Evolutionary conservation across 176 grass and related monocot genomes (phyloP), one percentile per base, ranked within the genome.

Genomic region (Phragmites australis): DNA sequence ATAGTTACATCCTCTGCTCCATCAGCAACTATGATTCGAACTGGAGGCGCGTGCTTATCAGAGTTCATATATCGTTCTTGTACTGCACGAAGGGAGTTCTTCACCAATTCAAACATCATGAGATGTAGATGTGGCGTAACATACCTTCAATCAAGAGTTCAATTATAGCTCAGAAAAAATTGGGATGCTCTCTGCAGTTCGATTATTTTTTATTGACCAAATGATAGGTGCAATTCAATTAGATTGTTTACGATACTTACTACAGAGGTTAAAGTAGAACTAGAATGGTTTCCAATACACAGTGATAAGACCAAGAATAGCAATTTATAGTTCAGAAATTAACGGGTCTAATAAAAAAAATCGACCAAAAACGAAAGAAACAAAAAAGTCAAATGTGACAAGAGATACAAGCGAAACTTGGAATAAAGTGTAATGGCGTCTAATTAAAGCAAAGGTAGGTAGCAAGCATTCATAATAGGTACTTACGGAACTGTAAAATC

Each of bases 21-120:
- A 83, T 94, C 95, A 71, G 95, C 89, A 75, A 98, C 95, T 80
- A 98, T 87, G 57, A 98, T 98, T 87, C 88, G 87, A 74, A 98
- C 81, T 9, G 95, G 92, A 70, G 95, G 90, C 41, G 80, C 86
- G 68, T 89, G 87, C 46, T 89, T 92, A 64, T 98, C 88, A 70
- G 95, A 94, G 86, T 98, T 32, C 87, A 92, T 90, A 66, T 74
- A 89, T 21, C 81, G 92, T 81, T 98, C 95, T 73, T 98, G 95
- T 88, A 98, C 95, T n/a, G 95, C 95, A 42, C 95, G 85, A 47
- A 98, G 70, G 70, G 95, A 98, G 74, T 98, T 98, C 86, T 98
- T 98, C 43, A 98, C 81, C 79, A 98, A 67, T 68, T 98, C 95
- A 32, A 98, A 94, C 76, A 98, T 76, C 95, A 98, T 98, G 54